Evolutionary conservation across 306 rosid species (phyloP), one percentile per base, ranked within the genome.

Genomic region (Prunus mongolica): DNA sequence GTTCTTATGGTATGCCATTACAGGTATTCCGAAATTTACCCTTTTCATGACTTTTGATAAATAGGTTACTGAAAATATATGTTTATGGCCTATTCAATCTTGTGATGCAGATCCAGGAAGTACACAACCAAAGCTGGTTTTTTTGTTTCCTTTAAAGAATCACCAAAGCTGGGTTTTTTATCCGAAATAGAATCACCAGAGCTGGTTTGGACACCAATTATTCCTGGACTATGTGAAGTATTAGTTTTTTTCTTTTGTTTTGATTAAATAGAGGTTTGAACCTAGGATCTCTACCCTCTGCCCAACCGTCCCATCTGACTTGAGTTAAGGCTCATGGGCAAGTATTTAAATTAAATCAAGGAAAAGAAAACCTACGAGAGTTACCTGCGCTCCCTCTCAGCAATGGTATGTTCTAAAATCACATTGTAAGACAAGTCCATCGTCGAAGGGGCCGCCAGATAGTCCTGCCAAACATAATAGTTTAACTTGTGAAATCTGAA

Each of bases 341-440:
- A 28, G n/a, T 62, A 30, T 14, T 72, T 61, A 56, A 73, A 57
- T 58, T 60, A 73, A 19, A n/a, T 60, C 54, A 25, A 60, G 46
- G 3, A 34, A 56, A n/a, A 4, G 22, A 32, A 72, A 72, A 57
- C 76, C 65, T 34, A 55, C 19, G 49, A 56, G 47, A 71, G 86
- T 89, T 91, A 96, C 99, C 99, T 96, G 84, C 98, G 99, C 82
- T 93, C 99, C 91, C 98, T 93, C 93, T 96, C 99, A 9, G 99
- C 97, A 80, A 92, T 84, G 70, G 99, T 93, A 80, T 96, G 99
- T 79, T 96, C 99, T 84, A 96, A 82, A 88, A 96, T 91, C 80
- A 90, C 91, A 86, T 76, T 85, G 84, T 96, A 96, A 64, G 99
- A 93, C 85, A 96, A 76, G 91, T 96, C 98, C 76, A 85, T 96